phyloP scores from a whole-genome alignment of 768 basidiomycete species.

The Jaapia argillacea region DNA sequence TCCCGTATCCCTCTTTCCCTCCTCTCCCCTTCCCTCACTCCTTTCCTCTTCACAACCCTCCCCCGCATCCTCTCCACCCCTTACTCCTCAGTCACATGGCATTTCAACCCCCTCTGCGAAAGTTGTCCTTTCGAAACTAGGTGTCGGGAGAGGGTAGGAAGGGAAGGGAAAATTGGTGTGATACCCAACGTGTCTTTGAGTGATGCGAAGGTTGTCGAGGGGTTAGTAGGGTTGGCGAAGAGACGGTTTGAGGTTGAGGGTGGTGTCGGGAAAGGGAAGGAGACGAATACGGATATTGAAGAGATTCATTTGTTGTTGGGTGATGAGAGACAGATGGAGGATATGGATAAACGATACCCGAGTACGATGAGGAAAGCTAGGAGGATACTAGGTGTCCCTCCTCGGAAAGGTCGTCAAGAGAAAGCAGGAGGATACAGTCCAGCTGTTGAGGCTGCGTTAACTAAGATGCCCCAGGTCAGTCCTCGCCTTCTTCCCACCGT shows the following conservation, averaged over 20 bases:
- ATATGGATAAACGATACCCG: conserved; percentile 22
- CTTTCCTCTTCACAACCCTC: conserved; percentile 32
- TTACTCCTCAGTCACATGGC: conserved; percentile 31
- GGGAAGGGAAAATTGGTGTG: conserved; percentile 29
- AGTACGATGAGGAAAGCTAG: conserved; percentile 29
- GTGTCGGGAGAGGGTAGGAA: conserved; percentile 24
- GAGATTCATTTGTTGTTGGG: conserved; percentile 30
- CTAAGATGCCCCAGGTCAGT: conserved; percentile 24
- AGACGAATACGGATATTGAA: no score
- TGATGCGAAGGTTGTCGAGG: conserved; percentile 30
- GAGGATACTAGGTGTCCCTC: conserved; percentile 27
- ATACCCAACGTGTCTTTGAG: conserved; percentile 40
- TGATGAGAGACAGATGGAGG: conserved; percentile 18
- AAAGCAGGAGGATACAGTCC: conserved; percentile 19
- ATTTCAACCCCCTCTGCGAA: conserved; percentile 38
- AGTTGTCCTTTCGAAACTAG: conserved; percentile 29
- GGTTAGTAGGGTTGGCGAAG: conserved; percentile 22
- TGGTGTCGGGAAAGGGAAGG: conserved; percentile 18
- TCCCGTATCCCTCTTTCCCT: no score
- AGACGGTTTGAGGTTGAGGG: conserved; percentile 1
- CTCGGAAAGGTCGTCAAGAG: conserved; percentile 10
- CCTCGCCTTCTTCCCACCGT: no score
- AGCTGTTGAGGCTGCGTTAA: conserved; percentile 28
- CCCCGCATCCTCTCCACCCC: conserved; percentile 27
- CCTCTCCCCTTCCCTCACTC: conserved; percentile 29